Percentiles rank a stretch among this genome's conserved stretches.
Conservation (phyloP, 169 alveolate genomes). For the Plasmodium sp. region DNA sequence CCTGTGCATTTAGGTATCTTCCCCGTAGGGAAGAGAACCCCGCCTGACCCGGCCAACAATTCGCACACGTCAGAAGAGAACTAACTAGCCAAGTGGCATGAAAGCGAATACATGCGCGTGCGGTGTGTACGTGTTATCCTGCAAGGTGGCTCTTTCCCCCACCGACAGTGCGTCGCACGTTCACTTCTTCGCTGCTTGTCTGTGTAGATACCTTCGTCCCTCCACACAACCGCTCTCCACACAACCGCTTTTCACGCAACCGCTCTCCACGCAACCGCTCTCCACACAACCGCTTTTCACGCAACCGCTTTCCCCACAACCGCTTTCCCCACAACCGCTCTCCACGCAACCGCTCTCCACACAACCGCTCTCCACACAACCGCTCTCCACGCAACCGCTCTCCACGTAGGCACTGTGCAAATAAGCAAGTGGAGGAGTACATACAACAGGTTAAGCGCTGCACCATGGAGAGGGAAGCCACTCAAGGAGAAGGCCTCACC, state of each 20-base stretch:
- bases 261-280: neutral
- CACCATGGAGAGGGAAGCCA: neutral
- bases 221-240: no score
- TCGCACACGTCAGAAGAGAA: neutral
- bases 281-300: no score
- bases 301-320: neutral
- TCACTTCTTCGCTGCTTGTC: neutral
- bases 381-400: neutral
- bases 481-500: neutral
- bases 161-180: neutral
- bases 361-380: no score
- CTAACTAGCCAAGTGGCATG: neutral
- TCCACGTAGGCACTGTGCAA: constrained; percentile 48
- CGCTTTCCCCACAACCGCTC: no score
- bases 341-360: neutral
- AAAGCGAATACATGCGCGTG: neutral
- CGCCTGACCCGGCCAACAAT: neutral
- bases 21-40: neutral
- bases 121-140: neutral
- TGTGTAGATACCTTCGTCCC: neutral
- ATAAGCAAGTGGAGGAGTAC: constrained; percentile 53
- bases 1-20: neutral
- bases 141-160: neutral
- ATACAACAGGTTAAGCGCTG: constrained; percentile 45
- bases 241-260: neutral